phyloP scores from a whole-genome alignment of 225 moss, liverwort and hornwort species.

The Physcomitrium patens region DNA sequence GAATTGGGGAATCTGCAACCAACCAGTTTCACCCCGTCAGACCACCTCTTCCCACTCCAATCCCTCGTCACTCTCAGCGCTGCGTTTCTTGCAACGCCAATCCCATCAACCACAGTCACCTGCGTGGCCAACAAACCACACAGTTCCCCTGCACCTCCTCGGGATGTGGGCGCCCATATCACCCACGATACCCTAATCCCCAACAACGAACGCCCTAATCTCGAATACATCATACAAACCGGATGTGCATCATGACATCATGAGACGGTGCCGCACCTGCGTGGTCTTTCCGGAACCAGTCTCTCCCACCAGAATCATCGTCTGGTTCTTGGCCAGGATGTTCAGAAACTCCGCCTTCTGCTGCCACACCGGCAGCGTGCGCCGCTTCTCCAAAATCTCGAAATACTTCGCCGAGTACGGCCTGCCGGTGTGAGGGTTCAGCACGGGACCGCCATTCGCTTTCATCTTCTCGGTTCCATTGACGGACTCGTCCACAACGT shows the following conservation, averaged over 20 bases:
- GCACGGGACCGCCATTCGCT: slow-evolving; percentile 64
- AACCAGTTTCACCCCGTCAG: neutral
- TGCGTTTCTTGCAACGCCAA: too few species aligned
- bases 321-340: slow-evolving; percentile 60
- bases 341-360: slow-evolving; percentile 58
- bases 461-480: slow-evolving; percentile 72
- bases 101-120: too few species aligned
- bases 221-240: neutral
- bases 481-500: slow-evolving; percentile 78
- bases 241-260: too few species aligned
- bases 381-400: slow-evolving; percentile 33
- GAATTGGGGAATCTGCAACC: slow-evolving; percentile 94
- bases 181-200: too few species aligned
- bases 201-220: neutral
- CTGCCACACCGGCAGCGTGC: slow-evolving; percentile 69
- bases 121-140: too few species aligned
- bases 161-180: too few species aligned
- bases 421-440: slow-evolving; percentile 48
- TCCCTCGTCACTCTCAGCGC: neutral
- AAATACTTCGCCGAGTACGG: slow-evolving; percentile 17
- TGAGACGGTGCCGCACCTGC: slow-evolving; percentile 54
- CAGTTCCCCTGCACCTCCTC: too few species aligned
- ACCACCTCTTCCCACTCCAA: neutral
- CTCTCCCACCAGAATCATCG: slow-evolving; percentile 74
- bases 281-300: slow-evolving; percentile 79